These are phyloP conservation scores for Colletotrichum sp. DNA, from an alignment of 2,329 filamentous ascomycete genomes.

Conservation along the genomic window DNA sequence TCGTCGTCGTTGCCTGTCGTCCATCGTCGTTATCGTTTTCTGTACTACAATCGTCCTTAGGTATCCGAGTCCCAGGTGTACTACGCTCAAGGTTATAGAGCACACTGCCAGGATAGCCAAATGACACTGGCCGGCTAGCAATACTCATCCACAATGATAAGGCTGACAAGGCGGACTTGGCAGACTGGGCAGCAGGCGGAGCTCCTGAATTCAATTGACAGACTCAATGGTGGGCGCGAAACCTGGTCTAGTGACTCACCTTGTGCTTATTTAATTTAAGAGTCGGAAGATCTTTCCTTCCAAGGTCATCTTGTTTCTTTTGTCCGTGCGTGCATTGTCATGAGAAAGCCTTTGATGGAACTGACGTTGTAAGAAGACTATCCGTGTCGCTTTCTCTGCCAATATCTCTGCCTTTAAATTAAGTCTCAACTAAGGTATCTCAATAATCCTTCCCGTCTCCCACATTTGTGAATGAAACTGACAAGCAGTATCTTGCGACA, in stretches of 20 bases:
- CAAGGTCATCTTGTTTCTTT: background rate
- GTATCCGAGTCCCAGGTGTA: no score
- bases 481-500: background rate
- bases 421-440: background rate
- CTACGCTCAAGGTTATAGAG: no score
- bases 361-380: background rate
- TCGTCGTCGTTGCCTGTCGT: no score
- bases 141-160: no score
- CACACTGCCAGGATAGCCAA: no score
- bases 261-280: background rate
- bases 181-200: background rate
- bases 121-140: no score
- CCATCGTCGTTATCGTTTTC: no score
- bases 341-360: background rate
- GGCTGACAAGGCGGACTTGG: background rate
- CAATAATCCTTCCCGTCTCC: background rate
- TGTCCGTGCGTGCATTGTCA: background rate
- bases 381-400: background rate
- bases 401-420: background rate
- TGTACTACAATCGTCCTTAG: no score
- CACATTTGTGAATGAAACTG: background rate
- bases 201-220: background rate
- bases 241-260: background rate
- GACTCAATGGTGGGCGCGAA: background rate
- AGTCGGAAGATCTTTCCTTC: background rate